Percentiles rank a stretch among this genome's conserved stretches.
Conservation (phyloP, 177 flowering plant genomes). For the Vitis hybrid region DNA sequence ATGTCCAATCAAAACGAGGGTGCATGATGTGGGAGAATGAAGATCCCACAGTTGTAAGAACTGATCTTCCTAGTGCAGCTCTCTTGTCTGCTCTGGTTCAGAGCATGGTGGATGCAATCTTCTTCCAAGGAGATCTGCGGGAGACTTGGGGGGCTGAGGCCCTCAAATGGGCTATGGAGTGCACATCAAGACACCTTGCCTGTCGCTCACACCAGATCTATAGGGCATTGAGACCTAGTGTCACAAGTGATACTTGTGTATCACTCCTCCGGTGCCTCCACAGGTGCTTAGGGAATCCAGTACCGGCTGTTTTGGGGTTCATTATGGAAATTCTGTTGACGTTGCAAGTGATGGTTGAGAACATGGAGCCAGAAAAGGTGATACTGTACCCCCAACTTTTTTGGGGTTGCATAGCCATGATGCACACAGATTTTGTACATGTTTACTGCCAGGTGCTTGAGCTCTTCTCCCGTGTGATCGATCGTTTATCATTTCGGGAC, state of each 20-base stretch:
- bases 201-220: constrained; percentile 99
- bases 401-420: constrained; percentile 99
- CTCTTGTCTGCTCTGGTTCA: constrained; percentile 96
- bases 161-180: constrained; percentile 99
- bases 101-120: constrained; percentile 99
- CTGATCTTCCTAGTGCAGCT: constrained; percentile 96
- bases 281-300: constrained; percentile 90
- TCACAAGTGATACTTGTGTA: constrained; percentile 94
- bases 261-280: constrained; percentile 93
- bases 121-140: constrained; percentile 97
- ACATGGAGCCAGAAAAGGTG: constrained; percentile 97
- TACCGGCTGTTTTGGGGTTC: constrained; percentile 88
- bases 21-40: constrained; percentile 99
- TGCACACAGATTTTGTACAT: constrained; percentile 98
- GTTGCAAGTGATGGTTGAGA: constrained; percentile 98
- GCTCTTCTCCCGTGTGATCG: constrained; percentile 92
- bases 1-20: constrained; percentile 97
- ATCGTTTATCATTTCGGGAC: constrained; percentile 83
- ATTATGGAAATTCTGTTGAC: constrained; percentile 92
- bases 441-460: constrained; percentile 97
- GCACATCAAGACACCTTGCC: constrained; percentile 98
- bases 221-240: constrained; percentile 85
- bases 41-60: constrained; percentile 75
- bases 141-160: constrained; percentile 99
- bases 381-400: constrained; percentile 98